phyloP scores from a whole-genome alignment of 495 filamentous ascomycete genomes.

The Pyronema omphalodes region DNA sequence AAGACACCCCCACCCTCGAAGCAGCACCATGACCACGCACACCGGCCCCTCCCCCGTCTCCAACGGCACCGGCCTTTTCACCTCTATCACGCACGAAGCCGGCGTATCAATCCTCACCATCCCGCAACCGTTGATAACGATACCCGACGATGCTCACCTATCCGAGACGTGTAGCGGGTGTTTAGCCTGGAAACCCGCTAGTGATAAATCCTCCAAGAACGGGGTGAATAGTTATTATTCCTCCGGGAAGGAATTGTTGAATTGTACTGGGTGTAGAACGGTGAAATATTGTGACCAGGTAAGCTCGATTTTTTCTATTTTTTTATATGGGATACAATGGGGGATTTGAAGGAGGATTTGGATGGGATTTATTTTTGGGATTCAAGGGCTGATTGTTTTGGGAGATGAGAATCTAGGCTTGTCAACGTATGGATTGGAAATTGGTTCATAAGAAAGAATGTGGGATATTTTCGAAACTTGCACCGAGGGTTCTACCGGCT shows the following conservation, averaged over 20 bases:
- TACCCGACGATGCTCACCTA: constrained; percentile 19
- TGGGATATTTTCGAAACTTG: constrained; percentile 30
- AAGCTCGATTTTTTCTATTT: constrained; percentile 12
- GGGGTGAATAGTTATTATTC: not conserved
- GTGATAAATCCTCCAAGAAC: not conserved
- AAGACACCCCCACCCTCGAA: no score
- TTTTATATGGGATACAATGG: constrained; percentile 11
- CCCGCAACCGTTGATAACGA: constrained; percentile 11
- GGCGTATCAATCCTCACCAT: constrained; percentile 10
- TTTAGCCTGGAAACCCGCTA: constrained; percentile 12
- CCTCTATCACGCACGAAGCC: constrained; percentile 9
- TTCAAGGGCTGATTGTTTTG: no score
- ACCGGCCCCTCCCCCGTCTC: constrained; percentile 18
- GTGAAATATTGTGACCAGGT: constrained; percentile 52
- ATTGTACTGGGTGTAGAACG: constrained; percentile 42
- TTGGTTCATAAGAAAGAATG: constrained; percentile 43
- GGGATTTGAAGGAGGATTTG: constrained; percentile 6
- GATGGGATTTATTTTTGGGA: no score
- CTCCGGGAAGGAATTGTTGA: constrained; percentile 27
- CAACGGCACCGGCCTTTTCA: constrained; percentile 19
- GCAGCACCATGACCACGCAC: no score
- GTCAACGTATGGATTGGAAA: constrained; percentile 45
- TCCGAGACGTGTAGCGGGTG: constrained; percentile 16
- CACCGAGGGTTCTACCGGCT: constrained; percentile 35
- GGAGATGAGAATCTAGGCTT: constrained; percentile 28